Base-by-base conservation (phyloP, 257 asterid genomes). In the Fraxinus quadrangulata region DNA sequence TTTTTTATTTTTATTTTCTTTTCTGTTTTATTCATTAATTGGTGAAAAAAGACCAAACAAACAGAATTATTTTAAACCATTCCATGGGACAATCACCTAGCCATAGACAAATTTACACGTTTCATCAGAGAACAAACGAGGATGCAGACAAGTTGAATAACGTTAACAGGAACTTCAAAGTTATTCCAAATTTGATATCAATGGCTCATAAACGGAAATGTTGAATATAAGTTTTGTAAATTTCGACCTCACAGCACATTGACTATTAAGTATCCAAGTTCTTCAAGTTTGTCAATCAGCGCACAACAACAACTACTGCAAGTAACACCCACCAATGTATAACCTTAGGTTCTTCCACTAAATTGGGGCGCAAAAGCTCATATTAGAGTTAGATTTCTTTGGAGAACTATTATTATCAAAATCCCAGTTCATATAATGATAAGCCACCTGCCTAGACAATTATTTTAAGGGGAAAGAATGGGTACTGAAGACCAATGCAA, bases 71-170 rank as follows among this genome's bases (percentile, higher is more conserved):
- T 24, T 11, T 36, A 30, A 56, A 66, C 13, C 40, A 78, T 56
- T 42, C 66, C 33, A 36, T 30, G 23, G 67, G 34, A 59, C 67
- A n/a, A n/a, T 59, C 67, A 59, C 28, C 67, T 19, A n/a, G 24
- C 26, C 26, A 45, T 28, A 39, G 42, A 66, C 72, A 67, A 23
- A 80, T 37, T 31, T 31, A 36, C 59, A 75, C 26, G 36, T 65
- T 40, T n/a, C 30, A 68, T 70, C 28, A 42, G 67, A n/a, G 71
- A 80, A 26, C 54, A 16, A 40, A 19, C 66, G 13, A 31, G 51
- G 70, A 63, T 3, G 24, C 42, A 37, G 4, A 67, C 12, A 74
- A 56, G 34, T 42, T 17, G 66, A 75, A 40, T 23, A 71, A 70
- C 34, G 36, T 26, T 28, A 31, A 33, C 6, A 70, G 49, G 19